Evolutionary conservation across 371 early-diverging fungal genomes (phyloP), one percentile per base, ranked within the genome.

Genomic region (Saksenaea oblongispora): DNA sequence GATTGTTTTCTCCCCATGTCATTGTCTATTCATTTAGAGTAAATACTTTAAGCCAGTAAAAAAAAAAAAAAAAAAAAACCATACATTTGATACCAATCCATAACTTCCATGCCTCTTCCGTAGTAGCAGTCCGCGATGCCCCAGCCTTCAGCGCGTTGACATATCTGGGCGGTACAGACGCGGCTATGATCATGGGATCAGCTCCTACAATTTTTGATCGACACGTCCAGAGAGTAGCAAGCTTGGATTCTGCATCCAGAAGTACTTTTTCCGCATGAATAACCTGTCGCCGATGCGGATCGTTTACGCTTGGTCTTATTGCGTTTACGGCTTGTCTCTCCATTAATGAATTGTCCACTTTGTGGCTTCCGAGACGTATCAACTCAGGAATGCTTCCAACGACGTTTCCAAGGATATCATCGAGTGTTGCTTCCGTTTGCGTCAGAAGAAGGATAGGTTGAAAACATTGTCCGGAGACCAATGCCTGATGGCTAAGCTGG

Each of bases 361-460:
- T 22, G 22, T 58, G 39, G 1, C 53, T 41, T 15, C 77, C 80
- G 27, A 80, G 61, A 2, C 77, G 75, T 9, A 77, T 60, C 1
- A 77, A 26, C 22, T 73, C 72, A 13, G 65, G 73, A n/a, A 76
- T 64, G 0, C 37, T 39, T 1, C 17, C 22, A 0, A 59, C 28
- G 3, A 73, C 34, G 0, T 31, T 27, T 2, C 18, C 51, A 0
- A 81, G 59, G 39, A 76, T 78, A 37, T 41, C 36, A 36, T 76
- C 75, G 13, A 81, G 37, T 0, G 65, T 61, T 2, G 66, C 35
- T 44, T 73, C 74, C 3, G 64, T 62, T 31, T 73, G 65, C 1
- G 78, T 55, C 5, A 81, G 47, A 0, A 81, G 60, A 22, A 81
- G 47, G 3, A 81, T 58, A 0, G 78, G 76, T 31, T 74, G 78